Evolutionary conservation across 495 filamentous ascomycete genomes (phyloP), one percentile per base, ranked within the genome.

Genomic region (Niebla homalea): DNA sequence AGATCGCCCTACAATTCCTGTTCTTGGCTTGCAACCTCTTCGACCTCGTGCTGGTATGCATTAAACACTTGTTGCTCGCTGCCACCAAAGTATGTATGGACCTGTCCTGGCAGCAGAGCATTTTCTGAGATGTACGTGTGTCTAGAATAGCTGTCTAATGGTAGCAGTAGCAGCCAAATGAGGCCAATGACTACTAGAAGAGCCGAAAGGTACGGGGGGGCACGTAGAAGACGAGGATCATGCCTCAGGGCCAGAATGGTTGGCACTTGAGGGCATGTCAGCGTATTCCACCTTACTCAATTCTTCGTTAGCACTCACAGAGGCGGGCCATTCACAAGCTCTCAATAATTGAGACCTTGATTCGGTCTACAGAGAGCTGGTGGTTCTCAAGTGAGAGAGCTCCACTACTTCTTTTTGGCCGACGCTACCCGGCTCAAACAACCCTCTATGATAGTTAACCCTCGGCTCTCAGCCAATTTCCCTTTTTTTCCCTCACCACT

Each of bases 51-150:
- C 58, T 85, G 81, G 62, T 94, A 97, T 5, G 89, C 93, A 8
- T 89, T 76, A 66, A 97, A 95, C 52, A 97, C 76, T 61, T 95
- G 84, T 67, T 95, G 89, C 60, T 98, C 92, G 63, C 86, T 93
- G 20, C 92, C 90, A 2, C 85, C 81, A 59, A 98, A 98, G 63
- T 98, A 97, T 0, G 93, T 94, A 66, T 97, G 89, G 12, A 97
- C 92, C 61, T 97, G 92, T 15, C 90, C 92, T 0, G 92, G 92
- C 16, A 98, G 72, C 8, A 98, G 80, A 16, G 92, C 92, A 65
- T 98, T 98, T 64, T 98, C 92, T 46, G 89, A 96, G 57, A 98
- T 92, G 67, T 98, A 97, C 11, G 92, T 98, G 41, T 76, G 70
- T 53, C 93, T 81, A 46, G 88, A 94, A 71, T 97, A 94, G 47